A percentile compares a stretch with the other conserved stretches of the same genome.
Evolutionary conservation across 2,329 filamentous ascomycete species (phyloP).

Genomic region (Trichoderma hamatum): DNA sequence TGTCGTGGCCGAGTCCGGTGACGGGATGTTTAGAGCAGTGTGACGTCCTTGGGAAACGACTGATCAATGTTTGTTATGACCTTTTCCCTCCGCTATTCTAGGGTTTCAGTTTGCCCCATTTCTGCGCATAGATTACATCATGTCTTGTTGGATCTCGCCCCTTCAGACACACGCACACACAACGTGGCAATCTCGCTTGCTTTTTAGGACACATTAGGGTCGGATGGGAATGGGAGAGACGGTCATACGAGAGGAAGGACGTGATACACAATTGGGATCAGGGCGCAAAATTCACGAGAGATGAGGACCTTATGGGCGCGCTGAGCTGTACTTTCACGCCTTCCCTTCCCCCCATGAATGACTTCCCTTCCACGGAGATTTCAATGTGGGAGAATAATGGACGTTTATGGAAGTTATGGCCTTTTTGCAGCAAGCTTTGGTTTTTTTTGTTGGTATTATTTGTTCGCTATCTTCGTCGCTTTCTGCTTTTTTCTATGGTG

Average conservation of each 20-base stretch:
- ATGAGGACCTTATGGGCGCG: constrained; percentile 22
- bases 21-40: constrained; percentile 29
- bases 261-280: constrained; percentile 23
- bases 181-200: constrained; percentile 26
- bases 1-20: constrained; percentile 27
- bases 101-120: constrained; percentile 30
- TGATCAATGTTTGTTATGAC: constrained; percentile 38
- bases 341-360: constrained; percentile 12
- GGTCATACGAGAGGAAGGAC: constrained; percentile 25
- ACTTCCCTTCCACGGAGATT: constrained; percentile 16
- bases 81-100: constrained; percentile 35
- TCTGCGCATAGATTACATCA: constrained; percentile 44
- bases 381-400: constrained; percentile 19
- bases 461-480: constrained; percentile 26
- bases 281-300: constrained; percentile 26
- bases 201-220: constrained; percentile 27
- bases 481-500: constrained; percentile 23
- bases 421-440: constrained; percentile 26
- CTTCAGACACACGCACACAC: constrained; percentile 29
- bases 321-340: constrained; percentile 25
- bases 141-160: constrained; percentile 40
- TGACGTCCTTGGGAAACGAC: constrained; percentile 37
- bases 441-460: constrained; percentile 28
- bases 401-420: constrained; percentile 25
- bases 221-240: constrained; percentile 26